These are phyloP conservation scores for Pneumocystis wakefieldiae DNA, from an alignment of 1,139 yeast genomes.

Conservation along the genomic window DNA sequence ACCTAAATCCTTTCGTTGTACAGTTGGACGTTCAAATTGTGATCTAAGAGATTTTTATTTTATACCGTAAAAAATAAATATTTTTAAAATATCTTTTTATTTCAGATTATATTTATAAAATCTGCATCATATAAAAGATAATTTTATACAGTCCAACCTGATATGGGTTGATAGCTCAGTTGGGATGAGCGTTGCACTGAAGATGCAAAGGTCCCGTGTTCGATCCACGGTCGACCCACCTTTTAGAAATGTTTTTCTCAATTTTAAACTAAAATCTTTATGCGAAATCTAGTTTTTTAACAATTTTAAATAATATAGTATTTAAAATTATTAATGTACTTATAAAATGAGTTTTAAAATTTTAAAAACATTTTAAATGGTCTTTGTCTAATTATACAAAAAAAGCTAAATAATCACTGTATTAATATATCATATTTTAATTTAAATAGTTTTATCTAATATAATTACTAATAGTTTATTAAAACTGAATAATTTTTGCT, in stretches of 20 bases:
- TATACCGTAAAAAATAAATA: not conserved
- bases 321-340: too few relatives aligned
- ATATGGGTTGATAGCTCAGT: not conserved
- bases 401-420: too few relatives aligned
- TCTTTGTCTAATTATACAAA: too few relatives aligned
- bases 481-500: too few relatives aligned
- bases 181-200: constrained; percentile 1
- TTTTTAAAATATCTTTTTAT: not conserved
- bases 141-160: not conserved
- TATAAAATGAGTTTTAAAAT: too few relatives aligned
- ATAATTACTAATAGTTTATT: too few relatives aligned
- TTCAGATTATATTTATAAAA: not conserved
- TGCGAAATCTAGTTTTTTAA: too few relatives aligned
- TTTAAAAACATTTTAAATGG: too few relatives aligned
- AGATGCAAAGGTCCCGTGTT: constrained; percentile 1
- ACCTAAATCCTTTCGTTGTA: constrained; percentile 56
- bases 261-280: too few relatives aligned
- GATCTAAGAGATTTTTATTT: constrained; percentile 26
- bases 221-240: constrained; percentile 1
- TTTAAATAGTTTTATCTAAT: too few relatives aligned
- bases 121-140: not conserved
- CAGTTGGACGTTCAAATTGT: constrained; percentile 88
- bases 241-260: not conserved
- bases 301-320: too few relatives aligned
- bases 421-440: too few relatives aligned